Base-by-base conservation (phyloP, 257 asterid species). In the Euphrasia confusa region DNA sequence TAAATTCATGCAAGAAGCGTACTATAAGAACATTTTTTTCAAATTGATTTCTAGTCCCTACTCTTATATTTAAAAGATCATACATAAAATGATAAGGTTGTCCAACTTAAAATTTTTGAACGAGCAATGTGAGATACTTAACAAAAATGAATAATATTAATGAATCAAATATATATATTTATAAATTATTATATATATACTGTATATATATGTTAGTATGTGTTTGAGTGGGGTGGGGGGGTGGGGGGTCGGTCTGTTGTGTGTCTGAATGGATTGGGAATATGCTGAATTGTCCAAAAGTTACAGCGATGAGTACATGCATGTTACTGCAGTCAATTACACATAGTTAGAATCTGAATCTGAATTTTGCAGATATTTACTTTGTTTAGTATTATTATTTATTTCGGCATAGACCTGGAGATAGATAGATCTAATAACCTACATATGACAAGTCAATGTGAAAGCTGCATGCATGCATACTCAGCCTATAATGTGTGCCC, bases 201-300 rank as follows among this genome's bases (percentile, higher is more conserved):
- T 21, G 24, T 21, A 21, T 21, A 21, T 21, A 21, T 21, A 21
- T 21, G 24, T 21, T 21, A 21, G 24, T 21, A 21, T 21, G 24
- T 21, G n/a, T n/a, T n/a, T n/a, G n/a, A n/a, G n/a, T n/a, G n/a
- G n/a, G n/a, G n/a, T n/a, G n/a, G n/a, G n/a, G n/a, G n/a, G 24
- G 32, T 66, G 39, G 48, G 61, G 61, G 30, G 74, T 72, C 75
- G 30, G 74, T 72, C 75, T 49, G 81, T 73, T 73, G 68, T 39
- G 66, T 73, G 79, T 73, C 77, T 72, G 84, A 66, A 45, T 68
- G 58, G 42, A 30, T 60, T 52, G 58, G 48, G 67, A 72, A 75
- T 66, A 49, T 58, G 74, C 78, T 78, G 65, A 72, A 66, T 60
- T 79, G 79, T 79, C 81, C 77, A 76, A 70, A 28, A 76, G 75